phyloP scores from a whole-genome alignment of 2,329 filamentous ascomycete genomes.

The Coleophoma eucalyptorum region DNA sequence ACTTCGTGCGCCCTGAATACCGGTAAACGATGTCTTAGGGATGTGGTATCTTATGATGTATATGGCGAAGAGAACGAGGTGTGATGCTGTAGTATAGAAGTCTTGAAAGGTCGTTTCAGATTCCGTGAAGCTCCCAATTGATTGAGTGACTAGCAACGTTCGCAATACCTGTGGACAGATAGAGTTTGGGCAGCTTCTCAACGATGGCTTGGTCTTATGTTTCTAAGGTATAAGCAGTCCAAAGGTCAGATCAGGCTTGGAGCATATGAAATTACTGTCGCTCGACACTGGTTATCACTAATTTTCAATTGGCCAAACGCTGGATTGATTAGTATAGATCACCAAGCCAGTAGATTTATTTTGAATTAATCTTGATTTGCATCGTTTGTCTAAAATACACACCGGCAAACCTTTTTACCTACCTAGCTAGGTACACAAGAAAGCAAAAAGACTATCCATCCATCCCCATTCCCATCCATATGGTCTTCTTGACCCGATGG shows the following conservation, averaged over 20 bases:
- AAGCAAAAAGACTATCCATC: no score
- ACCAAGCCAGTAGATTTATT: background rate
- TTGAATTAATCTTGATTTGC: background rate
- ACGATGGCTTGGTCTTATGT: no score
- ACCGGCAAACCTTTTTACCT: background rate
- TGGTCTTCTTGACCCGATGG: background rate
- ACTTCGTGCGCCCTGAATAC: slow-evolving; percentile 95
- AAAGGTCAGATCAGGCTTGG: background rate
- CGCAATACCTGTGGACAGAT: no score
- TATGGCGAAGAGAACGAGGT: background rate
- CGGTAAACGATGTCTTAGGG: slow-evolving; percentile 49
- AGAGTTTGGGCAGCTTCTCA: no score
- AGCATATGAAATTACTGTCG: background rate
- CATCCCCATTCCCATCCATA: background rate
- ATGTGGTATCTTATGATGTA: background rate
- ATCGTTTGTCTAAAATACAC: background rate
- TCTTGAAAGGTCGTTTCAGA: background rate
- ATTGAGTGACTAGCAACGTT: no score
- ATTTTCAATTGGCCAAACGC: background rate
- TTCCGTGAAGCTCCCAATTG: no score
- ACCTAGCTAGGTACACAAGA: no score
- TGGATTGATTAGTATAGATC: background rate
- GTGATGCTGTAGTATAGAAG: background rate
- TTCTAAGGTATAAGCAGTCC: no score
- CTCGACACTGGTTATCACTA: background rate